These are phyloP conservation scores for Pseudogymnoascus pannorum DNA, from an alignment of 2,329 filamentous ascomycete genomes.

Conservation along the genomic window DNA sequence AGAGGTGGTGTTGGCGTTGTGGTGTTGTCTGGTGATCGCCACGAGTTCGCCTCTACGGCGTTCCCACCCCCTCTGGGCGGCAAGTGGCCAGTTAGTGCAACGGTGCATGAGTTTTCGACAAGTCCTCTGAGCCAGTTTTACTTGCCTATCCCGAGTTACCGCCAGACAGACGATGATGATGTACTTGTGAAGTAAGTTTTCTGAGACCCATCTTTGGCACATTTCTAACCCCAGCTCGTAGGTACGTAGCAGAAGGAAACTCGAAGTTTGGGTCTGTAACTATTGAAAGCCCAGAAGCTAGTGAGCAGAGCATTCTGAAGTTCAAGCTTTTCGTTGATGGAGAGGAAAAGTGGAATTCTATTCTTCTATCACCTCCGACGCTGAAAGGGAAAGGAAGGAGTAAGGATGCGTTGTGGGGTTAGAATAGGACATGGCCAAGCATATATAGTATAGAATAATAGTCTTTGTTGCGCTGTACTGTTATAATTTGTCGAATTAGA, in stretches of 20 bases:
- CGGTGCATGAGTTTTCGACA: constrained; percentile 85
- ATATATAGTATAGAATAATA: neutral
- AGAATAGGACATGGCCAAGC: neutral
- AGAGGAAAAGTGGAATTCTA: constrained; percentile 64
- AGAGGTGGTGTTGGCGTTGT: constrained; percentile 67
- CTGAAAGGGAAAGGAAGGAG: constrained; percentile 20
- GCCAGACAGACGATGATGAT: constrained; percentile 73
- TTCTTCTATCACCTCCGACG: constrained; percentile 41
- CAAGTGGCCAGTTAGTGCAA: constrained; percentile 54
- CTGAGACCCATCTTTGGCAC: neutral
- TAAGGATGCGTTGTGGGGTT: constrained; percentile 28
- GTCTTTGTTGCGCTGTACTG: neutral
- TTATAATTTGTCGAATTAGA: neutral
- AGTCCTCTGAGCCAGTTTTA: constrained; percentile 94
- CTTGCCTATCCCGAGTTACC: constrained; percentile 75
- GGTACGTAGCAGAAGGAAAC: constrained; percentile 75
- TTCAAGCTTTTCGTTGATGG: constrained; percentile 83
- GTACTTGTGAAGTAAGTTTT: constrained; percentile 69
- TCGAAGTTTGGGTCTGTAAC: constrained; percentile 83
- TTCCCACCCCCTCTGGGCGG: constrained; percentile 56
- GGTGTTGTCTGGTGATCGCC: constrained; percentile 83
- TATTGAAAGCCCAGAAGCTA: constrained; percentile 59
- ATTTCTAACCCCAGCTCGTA: constrained; percentile 25
- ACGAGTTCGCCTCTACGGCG: constrained; percentile 89
- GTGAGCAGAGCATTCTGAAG: constrained; percentile 64